Conservation (phyloP, 2,329 filamentous ascomycete species). For the Cladosporium sp. region DNA sequence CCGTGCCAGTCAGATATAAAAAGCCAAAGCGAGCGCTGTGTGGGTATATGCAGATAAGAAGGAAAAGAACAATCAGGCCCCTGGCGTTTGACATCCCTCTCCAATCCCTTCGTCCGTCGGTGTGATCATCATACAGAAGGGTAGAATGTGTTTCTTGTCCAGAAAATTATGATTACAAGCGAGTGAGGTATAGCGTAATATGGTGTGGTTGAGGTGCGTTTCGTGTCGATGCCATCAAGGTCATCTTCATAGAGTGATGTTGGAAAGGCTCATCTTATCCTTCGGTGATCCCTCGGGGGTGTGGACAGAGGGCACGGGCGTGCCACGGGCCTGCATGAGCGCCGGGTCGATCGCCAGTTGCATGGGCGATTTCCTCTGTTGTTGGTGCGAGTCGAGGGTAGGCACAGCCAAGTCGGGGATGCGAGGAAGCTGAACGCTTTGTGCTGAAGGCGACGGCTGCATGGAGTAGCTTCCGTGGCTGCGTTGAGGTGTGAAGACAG, state of each 20-base stretch:
- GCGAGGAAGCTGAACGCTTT: conserved; percentile 26
- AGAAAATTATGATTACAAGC: conserved; percentile 15
- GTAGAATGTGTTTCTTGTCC: conserved; percentile 1
- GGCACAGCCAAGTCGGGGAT: conserved; percentile 22
- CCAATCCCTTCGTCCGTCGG: not conserved
- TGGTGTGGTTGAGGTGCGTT: not conserved
- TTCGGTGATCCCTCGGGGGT: conserved; percentile 32
- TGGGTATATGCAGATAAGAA: conserved; percentile 18
- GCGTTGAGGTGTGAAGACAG: not conserved
- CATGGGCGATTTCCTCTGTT: conserved; percentile 13
- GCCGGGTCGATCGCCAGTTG: conserved; percentile 25
- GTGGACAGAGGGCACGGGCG: conserved; percentile 23
- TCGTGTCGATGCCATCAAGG: not conserved
- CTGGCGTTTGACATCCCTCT: not conserved
- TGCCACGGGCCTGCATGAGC: conserved; percentile 20
- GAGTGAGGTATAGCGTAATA: conserved; percentile 3
- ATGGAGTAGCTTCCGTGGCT: conserved; percentile 7
- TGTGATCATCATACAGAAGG: conserved; percentile 12
- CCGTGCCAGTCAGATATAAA: not conserved
- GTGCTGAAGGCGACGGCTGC: conserved; percentile 16
- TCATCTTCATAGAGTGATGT: conserved; percentile 26
- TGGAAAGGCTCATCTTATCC: conserved; percentile 37
- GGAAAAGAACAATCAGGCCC: conserved; percentile 11
- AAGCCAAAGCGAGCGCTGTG: conserved; percentile 12
- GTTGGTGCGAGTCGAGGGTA: conserved; percentile 9